A percentile compares a stretch with the other conserved stretches of the same genome.
These are phyloP conservation scores for Tetrapisispora pingtungensis DNA, from an alignment of 805 yeast genomes.

Conservation along the genomic window DNA sequence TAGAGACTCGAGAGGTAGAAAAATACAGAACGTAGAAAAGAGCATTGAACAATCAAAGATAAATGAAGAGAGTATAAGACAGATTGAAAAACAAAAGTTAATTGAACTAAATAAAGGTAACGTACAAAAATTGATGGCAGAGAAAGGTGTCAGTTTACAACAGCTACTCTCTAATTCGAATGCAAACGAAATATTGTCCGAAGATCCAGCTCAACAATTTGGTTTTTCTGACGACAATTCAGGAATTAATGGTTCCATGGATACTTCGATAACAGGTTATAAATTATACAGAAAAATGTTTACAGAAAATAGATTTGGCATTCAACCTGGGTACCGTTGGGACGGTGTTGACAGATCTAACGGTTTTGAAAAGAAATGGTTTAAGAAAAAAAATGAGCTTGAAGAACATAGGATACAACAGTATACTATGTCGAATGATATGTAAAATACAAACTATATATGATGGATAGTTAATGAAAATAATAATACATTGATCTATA, in stretches of 20 bases:
- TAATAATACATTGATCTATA: neutral
- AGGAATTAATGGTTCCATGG: too few relatives aligned
- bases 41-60: slow-evolving; percentile 12
- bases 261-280: slow-evolving; percentile 33
- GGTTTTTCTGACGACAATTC: neutral
- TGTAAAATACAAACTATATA: slow-evolving; percentile 7
- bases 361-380: slow-evolving; percentile 67
- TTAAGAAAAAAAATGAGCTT: slow-evolving; percentile 34
- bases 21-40: slow-evolving; percentile 28
- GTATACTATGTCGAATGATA: slow-evolving; percentile 34
- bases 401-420: slow-evolving; percentile 25
- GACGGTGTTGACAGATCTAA: slow-evolving; percentile 86
- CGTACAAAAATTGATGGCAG: slow-evolving; percentile 23
- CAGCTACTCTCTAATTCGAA: neutral
- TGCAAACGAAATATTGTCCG: neutral
- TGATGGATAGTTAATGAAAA: neutral
- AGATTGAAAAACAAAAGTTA: slow-evolving; percentile 25
- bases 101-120: slow-evolving; percentile 31
- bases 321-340: slow-evolving; percentile 78
- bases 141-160: slow-evolving; percentile 1
- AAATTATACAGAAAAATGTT: slow-evolving; percentile 38
- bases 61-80: slow-evolving; percentile 23
- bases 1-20: slow-evolving; percentile 55
- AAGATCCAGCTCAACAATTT: slow-evolving; percentile 2
- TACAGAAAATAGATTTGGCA: slow-evolving; percentile 64